Evolutionary conservation across 495 filamentous ascomycete species (phyloP).

Genomic region (Neurospora sp.): DNA sequence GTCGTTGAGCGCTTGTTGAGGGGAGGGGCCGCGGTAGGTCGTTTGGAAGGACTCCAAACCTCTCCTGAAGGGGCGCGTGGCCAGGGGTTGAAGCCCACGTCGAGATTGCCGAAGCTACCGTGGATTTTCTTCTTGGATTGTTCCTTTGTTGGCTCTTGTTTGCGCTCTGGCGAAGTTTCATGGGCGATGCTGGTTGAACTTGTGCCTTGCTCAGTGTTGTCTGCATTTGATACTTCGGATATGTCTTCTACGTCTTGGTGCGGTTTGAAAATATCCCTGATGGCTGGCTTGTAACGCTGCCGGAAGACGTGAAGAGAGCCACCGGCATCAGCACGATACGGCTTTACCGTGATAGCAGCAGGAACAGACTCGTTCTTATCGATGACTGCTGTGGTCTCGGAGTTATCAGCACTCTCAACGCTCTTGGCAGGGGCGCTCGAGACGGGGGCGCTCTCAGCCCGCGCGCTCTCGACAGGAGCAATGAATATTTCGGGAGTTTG

Average conservation of each 20-base stretch:
- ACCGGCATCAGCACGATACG: neutral
- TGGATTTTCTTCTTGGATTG: neutral
- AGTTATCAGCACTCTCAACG: neutral
- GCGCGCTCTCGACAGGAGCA: neutral
- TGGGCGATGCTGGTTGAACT: neutral
- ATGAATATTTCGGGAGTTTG: neutral
- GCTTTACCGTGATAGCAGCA: neutral
- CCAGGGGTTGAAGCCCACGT: conserved; percentile 5
- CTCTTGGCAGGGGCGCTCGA: neutral
- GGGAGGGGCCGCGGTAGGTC: neutral
- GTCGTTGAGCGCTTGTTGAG: neutral
- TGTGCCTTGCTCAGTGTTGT: neutral
- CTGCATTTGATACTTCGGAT: neutral
- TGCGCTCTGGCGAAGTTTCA: neutral
- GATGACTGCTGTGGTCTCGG: neutral
- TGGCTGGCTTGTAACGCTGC: neutral
- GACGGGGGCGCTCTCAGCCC: neutral
- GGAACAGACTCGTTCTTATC: neutral
- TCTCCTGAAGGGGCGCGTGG: neutral
- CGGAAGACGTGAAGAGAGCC: neutral
- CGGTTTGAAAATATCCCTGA: neutral
- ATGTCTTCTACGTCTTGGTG: neutral
- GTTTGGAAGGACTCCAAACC: neutral
- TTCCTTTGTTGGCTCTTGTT: neutral
- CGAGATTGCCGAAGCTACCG: conserved; percentile 3